These are phyloP conservation scores for Rubia peregrina DNA, from an alignment of 305 asterid genomes.

Conservation along the genomic window DNA sequence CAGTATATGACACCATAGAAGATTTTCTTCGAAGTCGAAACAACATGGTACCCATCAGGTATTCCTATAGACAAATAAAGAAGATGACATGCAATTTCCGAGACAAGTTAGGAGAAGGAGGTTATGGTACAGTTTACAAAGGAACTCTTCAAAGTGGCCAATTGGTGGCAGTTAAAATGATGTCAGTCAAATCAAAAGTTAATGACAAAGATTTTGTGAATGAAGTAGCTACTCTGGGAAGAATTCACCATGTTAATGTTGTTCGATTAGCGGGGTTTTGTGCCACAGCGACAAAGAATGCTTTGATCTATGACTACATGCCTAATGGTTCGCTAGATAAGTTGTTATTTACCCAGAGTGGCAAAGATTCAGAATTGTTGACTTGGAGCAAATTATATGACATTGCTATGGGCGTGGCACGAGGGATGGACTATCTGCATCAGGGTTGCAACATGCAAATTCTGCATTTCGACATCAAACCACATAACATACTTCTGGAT, in stretches of 20 bases:
- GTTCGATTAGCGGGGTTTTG: neutral
- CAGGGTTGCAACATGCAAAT: neutral
- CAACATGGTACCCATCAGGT: no score
- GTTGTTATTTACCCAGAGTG: neutral
- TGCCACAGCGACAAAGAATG: neutral
- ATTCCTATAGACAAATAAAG: no score
- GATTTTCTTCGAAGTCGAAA: no score
- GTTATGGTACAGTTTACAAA: no score
- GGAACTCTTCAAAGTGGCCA: no score
- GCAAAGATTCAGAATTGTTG: neutral
- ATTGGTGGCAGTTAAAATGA: neutral
- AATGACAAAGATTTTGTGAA: neutral
- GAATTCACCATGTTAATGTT: neutral
- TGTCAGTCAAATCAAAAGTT: neutral
- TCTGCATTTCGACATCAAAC: constrained; percentile 2
- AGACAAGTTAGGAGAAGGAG: no score
- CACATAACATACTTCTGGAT: neutral
- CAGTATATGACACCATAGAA: neutral
- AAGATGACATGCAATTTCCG: no score
- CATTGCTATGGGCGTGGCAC: neutral
- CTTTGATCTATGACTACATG: neutral
- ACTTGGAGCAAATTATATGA: neutral
- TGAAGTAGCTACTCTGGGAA: neutral
- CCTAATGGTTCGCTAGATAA: neutral
- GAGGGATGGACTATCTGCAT: neutral